Base-by-base conservation (phyloP, 108 stramenopile species). In the Fragilaria crotonensis region DNA sequence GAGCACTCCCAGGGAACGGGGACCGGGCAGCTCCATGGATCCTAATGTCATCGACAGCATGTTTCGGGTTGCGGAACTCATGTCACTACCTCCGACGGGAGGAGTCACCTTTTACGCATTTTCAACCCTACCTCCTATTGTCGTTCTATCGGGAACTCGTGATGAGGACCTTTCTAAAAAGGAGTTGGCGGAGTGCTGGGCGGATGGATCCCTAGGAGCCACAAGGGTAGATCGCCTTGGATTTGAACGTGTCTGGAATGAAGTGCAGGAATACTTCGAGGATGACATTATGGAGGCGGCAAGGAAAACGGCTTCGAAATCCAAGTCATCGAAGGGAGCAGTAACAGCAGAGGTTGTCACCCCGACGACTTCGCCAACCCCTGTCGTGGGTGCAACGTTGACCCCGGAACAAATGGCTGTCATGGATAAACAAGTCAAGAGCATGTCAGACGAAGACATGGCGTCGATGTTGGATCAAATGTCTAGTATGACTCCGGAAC, bases 191-290 rank as follows among this genome's bases (percentile, higher is more conserved):
- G 85, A 86, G 54, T 86, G 85, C 36, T 86, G 85, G 85, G 66
- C 66, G 4, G 71, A 80, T 28, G 85, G 85, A 46, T 67, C 73
- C 4, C 59, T 77, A 53, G 85, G 85, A 25, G 75, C 75, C 21
- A 67, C 68, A 20, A 50, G 79, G 48, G 81, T 81, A 17, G 81
- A 86, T 73, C 70, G 79, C 0, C 49, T 33, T 36, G 85, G 76
- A 25, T 86, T 86, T 60, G 75, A 81, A 68, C 61, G 85, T 26
- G 85, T 86, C 18, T 86, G 81, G 85, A 78, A 71, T 22, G 85
- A 86, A 64, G 81, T 86, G 2, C 85, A 86, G 60, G 85, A 86
- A 23, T 81, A 86, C 54, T 86, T 81, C 66, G 77, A 83, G 57
- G 73, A 76, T 20, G 81, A 83, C 48, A 70, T 86, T 17, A 78